phyloP scores from a whole-genome alignment of 345 rosid species.

The Eucalyptus tenuipes region DNA sequence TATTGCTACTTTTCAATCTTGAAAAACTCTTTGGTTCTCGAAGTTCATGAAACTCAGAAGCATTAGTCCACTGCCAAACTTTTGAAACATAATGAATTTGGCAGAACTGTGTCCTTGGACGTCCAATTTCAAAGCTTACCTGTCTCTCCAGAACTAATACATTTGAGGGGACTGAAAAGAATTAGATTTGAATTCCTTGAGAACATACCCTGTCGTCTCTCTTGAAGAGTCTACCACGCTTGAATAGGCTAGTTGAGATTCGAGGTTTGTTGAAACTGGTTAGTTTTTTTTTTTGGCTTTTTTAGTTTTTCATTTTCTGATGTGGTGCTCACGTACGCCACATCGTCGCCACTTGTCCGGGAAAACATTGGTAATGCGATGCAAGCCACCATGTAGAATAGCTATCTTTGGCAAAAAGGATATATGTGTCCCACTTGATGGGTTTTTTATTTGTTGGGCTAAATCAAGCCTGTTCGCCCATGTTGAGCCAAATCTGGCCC shows the following conservation, averaged over 20 bases:
- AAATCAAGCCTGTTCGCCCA: too few relatives aligned
- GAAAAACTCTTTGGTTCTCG: neutral
- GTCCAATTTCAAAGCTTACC: neutral
- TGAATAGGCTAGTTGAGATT: neutral
- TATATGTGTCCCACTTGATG: neutral
- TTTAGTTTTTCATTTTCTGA: neutral
- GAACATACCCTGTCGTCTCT: neutral
- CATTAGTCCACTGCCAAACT: neutral
- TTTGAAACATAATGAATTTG: neutral
- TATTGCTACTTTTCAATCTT: neutral
- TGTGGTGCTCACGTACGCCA: neutral
- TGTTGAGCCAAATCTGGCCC: accelerated
- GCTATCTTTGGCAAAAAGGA: neutral
- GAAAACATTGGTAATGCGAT: neutral
- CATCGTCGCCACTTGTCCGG: neutral
- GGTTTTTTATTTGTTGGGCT: too few relatives aligned
- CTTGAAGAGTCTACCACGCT: neutral
- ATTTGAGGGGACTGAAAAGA: neutral
- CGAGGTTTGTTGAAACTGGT: neutral
- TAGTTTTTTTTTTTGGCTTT: neutral
- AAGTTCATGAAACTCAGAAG: neutral
- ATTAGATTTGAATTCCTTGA: neutral
- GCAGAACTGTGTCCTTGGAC: neutral
- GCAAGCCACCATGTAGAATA: neutral
- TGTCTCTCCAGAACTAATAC: neutral